Percentiles rank a stretch among this genome's conserved stretches.
Evolutionary conservation across 768 basidiomycete genomes (phyloP).

Genomic region (Clathrus columnatus): DNA sequence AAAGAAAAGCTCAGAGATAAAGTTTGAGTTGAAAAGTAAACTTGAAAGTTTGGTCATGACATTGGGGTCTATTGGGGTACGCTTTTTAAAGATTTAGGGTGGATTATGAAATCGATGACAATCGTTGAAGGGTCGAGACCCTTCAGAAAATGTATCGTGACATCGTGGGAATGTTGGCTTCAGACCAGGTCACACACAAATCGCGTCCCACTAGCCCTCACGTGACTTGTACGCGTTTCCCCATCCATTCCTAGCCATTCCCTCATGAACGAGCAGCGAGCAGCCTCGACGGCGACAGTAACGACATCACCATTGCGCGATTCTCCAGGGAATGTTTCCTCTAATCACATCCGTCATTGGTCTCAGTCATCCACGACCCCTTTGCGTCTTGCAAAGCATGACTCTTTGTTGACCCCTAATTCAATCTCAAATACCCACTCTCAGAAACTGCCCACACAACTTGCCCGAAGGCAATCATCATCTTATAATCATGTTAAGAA

Average conservation of each 20-base stretch:
- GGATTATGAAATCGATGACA: no score
- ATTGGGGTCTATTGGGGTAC: no score
- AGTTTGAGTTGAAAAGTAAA: not conserved
- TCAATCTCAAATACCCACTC: conserved; percentile 1
- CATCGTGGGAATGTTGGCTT: not conserved
- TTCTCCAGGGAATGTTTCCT: not conserved
- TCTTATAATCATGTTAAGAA: conserved; percentile 72
- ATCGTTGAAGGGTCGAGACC: no score
- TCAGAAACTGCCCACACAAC: conserved; percentile 28
- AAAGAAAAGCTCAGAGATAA: no score
- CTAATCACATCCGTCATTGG: not conserved
- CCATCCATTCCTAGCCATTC: not conserved
- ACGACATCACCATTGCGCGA: not conserved
- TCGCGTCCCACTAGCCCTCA: not conserved
- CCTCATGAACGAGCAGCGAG: conserved; percentile 5
- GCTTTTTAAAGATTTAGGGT: no score
- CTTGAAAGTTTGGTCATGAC: no score
- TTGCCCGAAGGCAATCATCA: conserved; percentile 65
- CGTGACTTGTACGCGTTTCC: conserved; percentile 2
- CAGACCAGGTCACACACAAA: not conserved
- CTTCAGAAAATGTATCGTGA: no score
- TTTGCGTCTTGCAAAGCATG: conserved; percentile 4
- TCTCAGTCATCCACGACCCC: not conserved
- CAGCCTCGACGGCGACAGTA: not conserved
- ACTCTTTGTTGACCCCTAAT: conserved; percentile 4